Evolutionary conservation across 2,329 filamentous ascomycete genomes (phyloP), one percentile per base, ranked within the genome.

Genomic region (Bipolaris oryzae): DNA sequence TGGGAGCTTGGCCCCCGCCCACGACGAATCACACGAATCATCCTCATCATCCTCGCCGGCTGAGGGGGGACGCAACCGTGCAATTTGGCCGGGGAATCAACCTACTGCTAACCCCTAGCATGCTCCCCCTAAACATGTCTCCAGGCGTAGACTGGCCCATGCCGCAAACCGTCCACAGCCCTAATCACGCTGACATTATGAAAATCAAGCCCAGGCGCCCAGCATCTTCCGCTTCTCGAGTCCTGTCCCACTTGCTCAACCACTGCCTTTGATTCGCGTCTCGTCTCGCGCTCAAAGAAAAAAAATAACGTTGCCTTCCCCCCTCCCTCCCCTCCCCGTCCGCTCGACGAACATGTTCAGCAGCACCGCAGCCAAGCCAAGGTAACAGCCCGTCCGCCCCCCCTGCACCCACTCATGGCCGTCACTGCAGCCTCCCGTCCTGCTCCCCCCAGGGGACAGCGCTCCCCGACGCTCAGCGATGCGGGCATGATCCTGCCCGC

Each of bases 401-500:
- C 55, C 49, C 51, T 48, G 56, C 48, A 39, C 48, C 56, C 60
- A 60, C 53, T 56, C 59, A 68, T 69, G 67, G 67, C 61, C 48
- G 56, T 64, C 54, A 59, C 59, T 47, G 60, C 63, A 61, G 53
- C 61, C 58, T 53, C 64, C 58, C 62, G 54, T 53, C 48, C 54
- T 60, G 47, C 55, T 35, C 48, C 46, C 31, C 47, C 49, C 23
- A 42, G 58, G 53, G 63, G 59, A 25, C 67, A 55, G 62, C 65
- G 70, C 41, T 96, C 91, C 57, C 93, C 93, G 44, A 96, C 93
- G 2, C 81, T 97, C 69, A 96, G 92, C 53, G 96, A 96, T 76
- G 92, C 92, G 50, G 93, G 96, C 75, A 93, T 96, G 91, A 96
- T 97, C 69, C 80, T 97, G 50, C 93, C 93, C 58, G 87, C 89